Evolutionary conservation across 345 rosid species (phyloP).

Genomic region (sweet orange (Citrus sinensis)): DVS_A1.0 CM039163.1:36241501-36242000

Average conservation of each 20-base stretch:
- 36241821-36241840: background rate
- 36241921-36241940: no score
- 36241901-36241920: background rate
- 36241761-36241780: background rate
- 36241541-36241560: background rate
- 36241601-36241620: constrained; percentile 93
- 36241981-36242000: background rate
- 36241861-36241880: background rate
- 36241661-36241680: constrained; percentile 29
- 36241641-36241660: constrained; percentile 85
- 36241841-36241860: background rate
- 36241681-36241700: background rate
- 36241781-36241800: background rate
- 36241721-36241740: background rate
- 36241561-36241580: constrained; percentile 48
- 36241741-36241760: background rate
- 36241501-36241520: background rate
- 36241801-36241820: background rate
- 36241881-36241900: background rate
- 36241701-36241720: background rate
- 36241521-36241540: background rate
- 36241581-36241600: constrained; percentile 85
- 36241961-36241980: background rate
- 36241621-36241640: constrained; percentile 95
- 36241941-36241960: background rate